These are phyloP conservation scores for Pleurotus cornucopiae DNA, from an alignment of 768 basidiomycete species.

Conservation along the genomic window DNA sequence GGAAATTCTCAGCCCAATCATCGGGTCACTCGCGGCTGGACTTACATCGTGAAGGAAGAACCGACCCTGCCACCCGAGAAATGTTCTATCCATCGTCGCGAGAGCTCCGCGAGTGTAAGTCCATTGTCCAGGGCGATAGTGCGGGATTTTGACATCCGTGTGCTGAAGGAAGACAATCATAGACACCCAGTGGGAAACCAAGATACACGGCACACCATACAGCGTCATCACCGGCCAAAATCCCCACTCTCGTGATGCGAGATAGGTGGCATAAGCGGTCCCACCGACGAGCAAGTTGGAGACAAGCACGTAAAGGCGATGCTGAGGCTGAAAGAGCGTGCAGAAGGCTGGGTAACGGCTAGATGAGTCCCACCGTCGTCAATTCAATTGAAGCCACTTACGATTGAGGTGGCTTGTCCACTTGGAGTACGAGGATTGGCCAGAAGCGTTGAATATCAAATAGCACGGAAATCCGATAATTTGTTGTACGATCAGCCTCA, in stretches of 20 bases:
- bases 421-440: no score
- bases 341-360: no score
- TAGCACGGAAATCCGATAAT: no score
- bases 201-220: background rate
- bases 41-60: conserved; percentile 32
- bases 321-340: no score
- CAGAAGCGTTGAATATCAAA: no score
- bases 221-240: background rate
- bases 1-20: background rate
- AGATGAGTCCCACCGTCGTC: no score
- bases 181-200: conserved; percentile 43
- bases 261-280: background rate
- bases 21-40: conserved; percentile 36
- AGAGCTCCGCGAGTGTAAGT: conserved; percentile 56
- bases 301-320: background rate
- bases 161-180: conserved; percentile 58
- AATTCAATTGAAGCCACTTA: no score
- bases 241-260: background rate
- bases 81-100: conserved; percentile 49
- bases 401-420: no score
- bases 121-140: conserved; percentile 48
- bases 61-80: conserved; percentile 27
- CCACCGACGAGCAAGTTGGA: conserved; percentile 11
- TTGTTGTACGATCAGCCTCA: no score
- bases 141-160: conserved; percentile 56